Evolutionary conservation across 2,329 filamentous ascomycete species (phyloP).

Genomic region (Alternaria brassicicola): DNA sequence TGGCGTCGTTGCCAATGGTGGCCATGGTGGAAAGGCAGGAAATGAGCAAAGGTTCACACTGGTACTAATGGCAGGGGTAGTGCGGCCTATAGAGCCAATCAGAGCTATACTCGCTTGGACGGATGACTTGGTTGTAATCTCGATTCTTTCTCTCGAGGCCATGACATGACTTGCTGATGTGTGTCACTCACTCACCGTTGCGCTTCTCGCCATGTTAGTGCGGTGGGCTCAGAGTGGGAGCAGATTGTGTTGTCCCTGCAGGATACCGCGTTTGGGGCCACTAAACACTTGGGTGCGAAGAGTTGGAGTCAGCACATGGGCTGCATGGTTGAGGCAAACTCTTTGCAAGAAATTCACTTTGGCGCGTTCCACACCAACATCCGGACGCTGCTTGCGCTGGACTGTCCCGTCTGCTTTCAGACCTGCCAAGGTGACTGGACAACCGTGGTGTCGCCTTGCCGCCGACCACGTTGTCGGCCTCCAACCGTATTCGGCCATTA

Average conservation of each 20-base stretch:
- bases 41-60: slow-evolving; percentile 13
- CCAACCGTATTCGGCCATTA: background rate
- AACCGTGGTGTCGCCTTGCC: slow-evolving; percentile 6
- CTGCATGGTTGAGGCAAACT: slow-evolving; percentile 9
- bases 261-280: background rate
- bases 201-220: slow-evolving; percentile 1
- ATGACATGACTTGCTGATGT: slow-evolving; percentile 9
- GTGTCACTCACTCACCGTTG: slow-evolving; percentile 14
- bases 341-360: slow-evolving; percentile 10
- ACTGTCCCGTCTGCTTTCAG: slow-evolving; percentile 10
- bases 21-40: slow-evolving; percentile 4
- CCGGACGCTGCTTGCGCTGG: background rate
- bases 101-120: slow-evolving; percentile 20
- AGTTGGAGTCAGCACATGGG: slow-evolving; percentile 1
- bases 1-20: slow-evolving; percentile 10
- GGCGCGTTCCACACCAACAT: background rate
- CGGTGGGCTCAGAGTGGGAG: background rate
- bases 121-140: slow-evolving; percentile 33
- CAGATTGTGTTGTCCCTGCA: slow-evolving; percentile 2
- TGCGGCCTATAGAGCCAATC: slow-evolving; percentile 26
- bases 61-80: slow-evolving; percentile 17
- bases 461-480: slow-evolving; percentile 24
- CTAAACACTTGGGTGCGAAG: background rate
- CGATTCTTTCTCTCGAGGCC: slow-evolving; percentile 16
- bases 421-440: slow-evolving; percentile 21